These are phyloP conservation scores for Cronartium ribicola DNA, from an alignment of 1,284 basidiomycete genomes.

Conservation along the genomic window DNA sequence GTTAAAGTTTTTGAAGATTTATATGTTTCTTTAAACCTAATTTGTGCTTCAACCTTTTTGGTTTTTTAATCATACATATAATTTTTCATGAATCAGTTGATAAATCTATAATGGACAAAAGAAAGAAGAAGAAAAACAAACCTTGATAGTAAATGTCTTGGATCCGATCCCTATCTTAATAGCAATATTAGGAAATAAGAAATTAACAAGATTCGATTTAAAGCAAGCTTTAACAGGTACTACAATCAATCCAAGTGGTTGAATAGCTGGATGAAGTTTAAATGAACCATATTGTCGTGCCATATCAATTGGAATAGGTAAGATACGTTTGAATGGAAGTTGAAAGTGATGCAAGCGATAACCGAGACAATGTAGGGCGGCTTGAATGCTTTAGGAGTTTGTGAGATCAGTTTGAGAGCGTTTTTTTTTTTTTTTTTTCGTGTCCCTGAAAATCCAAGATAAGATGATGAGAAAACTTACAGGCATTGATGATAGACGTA, in stretches of 20 bases:
- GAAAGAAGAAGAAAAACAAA: not conserved
- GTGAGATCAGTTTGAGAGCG: not conserved
- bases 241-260: not conserved
- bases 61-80: not conserved
- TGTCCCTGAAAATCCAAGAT: not conserved
- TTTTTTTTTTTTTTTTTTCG: not conserved
- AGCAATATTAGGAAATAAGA: slow-evolving; percentile 1
- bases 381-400: slow-evolving; percentile 7
- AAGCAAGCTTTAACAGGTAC: not conserved
- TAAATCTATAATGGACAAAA: not conserved
- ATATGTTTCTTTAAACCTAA: slow-evolving; percentile 4
- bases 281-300: not conserved
- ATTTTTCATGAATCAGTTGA: not conserved
- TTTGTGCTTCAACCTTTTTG: not conserved
- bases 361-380: slow-evolving; percentile 1
- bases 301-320: slow-evolving; percentile 6
- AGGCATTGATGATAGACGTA: slow-evolving; percentile 36
- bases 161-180: not conserved
- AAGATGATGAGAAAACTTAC: slow-evolving; percentile 21
- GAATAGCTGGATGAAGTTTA: not conserved
- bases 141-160: not conserved
- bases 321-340: not conserved
- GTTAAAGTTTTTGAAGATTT: not conserved
- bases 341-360: not conserved
- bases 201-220: not conserved